phyloP scores from a whole-genome alignment of 208 protist genomes.

The Herpetomonas samuelpessoai region DNA sequence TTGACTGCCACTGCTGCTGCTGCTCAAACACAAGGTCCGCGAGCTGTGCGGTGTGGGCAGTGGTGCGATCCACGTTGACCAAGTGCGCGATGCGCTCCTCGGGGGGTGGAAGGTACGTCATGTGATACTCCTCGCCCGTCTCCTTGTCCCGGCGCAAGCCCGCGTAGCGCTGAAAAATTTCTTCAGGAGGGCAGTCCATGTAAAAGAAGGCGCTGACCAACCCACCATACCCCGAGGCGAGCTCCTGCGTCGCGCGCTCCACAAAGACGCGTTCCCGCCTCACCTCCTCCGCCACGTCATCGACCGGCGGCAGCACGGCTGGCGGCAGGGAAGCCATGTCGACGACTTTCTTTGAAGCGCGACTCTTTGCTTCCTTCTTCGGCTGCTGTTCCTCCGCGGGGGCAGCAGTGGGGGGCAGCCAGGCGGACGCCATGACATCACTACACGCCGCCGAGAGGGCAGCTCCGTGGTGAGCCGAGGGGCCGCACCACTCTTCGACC shows the following conservation, averaged over 20 bases:
- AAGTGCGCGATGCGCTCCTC: conserved; percentile 63
- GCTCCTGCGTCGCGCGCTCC: conserved; percentile 28
- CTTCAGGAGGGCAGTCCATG: conserved; percentile 58
- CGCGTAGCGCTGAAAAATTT: conserved; percentile 78
- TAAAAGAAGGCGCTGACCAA: conserved; percentile 54
- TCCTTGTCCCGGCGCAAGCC: conserved; percentile 79
- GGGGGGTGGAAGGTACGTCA: conserved; percentile 75
- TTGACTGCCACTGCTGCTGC: conserved; percentile 39
- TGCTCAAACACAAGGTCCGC: conserved; percentile 69
- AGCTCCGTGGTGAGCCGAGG: not conserved
- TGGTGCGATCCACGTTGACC: conserved; percentile 59
- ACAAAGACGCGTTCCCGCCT: conserved; percentile 45
- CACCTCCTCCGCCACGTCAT: conserved; percentile 31
- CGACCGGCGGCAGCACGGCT: conserved; percentile 67
- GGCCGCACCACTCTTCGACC: not conserved
- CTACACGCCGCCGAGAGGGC: not conserved
- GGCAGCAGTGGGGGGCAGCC: conserved; percentile 18
- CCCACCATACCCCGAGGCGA: conserved; percentile 20
- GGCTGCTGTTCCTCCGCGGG: conserved; percentile 21
- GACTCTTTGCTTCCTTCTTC: conserved; percentile 53
- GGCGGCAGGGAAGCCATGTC: conserved; percentile 63
- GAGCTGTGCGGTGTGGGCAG: conserved; percentile 56
- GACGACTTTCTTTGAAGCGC: conserved; percentile 42
- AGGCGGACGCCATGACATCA: conserved; percentile 1
- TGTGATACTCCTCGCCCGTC: conserved; percentile 77